Evolutionary conservation across 2,329 filamentous ascomycete species (phyloP).

Genomic region (Zalaria sp.): DNA sequence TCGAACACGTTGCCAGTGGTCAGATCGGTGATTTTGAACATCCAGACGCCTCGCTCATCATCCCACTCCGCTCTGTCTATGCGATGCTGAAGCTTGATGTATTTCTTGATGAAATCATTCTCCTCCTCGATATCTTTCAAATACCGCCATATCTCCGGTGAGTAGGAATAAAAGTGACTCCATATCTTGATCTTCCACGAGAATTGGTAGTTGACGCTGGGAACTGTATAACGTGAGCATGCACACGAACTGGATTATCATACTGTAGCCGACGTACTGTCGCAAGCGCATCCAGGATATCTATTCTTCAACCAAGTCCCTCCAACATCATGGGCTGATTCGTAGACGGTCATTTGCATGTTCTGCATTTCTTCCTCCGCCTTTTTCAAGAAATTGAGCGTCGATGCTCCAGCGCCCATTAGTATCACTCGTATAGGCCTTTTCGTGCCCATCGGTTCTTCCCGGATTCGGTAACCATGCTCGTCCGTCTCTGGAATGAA

Average conservation of each 20-base stretch:
- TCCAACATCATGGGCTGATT: slow-evolving; percentile 22
- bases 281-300: slow-evolving; percentile 29
- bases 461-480: slow-evolving; percentile 26
- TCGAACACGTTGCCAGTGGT: slow-evolving; percentile 18
- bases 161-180: slow-evolving; percentile 32
- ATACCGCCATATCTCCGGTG: slow-evolving; percentile 35
- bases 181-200: slow-evolving; percentile 36
- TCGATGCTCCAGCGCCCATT: slow-evolving; percentile 29
- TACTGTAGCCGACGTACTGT: slow-evolving; percentile 9
- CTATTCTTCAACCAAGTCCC: slow-evolving; percentile 21
- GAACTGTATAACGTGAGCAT: slow-evolving; percentile 26
- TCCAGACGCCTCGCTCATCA: slow-evolving; percentile 24
- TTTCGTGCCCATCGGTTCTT: slow-evolving; percentile 29
- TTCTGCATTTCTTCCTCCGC: slow-evolving; percentile 27
- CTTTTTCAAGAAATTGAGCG: slow-evolving; percentile 28
- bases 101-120: slow-evolving; percentile 28
- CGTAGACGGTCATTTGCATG: slow-evolving; percentile 23
- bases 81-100: slow-evolving; percentile 30
- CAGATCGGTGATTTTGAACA: slow-evolving; percentile 18
- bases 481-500: slow-evolving; percentile 23
- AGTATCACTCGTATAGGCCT: slow-evolving; percentile 20
- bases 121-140: slow-evolving; percentile 30
- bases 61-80: slow-evolving; percentile 31
- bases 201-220: slow-evolving; percentile 35
- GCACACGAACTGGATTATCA: slow-evolving; percentile 6